These are phyloP conservation scores for Pterulicium gracile DNA, from an alignment of 1,284 basidiomycete genomes.

Conservation along the genomic window DNA sequence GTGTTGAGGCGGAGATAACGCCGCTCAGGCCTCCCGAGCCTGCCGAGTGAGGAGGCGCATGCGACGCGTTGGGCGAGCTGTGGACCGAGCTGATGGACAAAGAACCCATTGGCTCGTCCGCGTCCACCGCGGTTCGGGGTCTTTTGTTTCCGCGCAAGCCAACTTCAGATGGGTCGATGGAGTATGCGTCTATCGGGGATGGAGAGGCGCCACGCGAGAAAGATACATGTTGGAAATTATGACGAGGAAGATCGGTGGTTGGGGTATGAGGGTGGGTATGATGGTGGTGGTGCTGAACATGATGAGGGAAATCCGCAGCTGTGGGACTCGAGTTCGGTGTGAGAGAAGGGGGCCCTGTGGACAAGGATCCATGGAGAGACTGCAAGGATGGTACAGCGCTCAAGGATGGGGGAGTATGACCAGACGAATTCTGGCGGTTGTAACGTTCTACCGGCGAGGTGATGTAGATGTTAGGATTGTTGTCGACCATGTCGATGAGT, in stretches of 20 bases:
- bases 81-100: slow-evolving; percentile 2
- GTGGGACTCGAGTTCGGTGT: slow-evolving; percentile 59
- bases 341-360: slow-evolving; percentile 15
- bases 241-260: slow-evolving; percentile 34
- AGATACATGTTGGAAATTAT: slow-evolving; percentile 44
- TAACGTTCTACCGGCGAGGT: slow-evolving; percentile 38
- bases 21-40: neutral
- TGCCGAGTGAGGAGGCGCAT: neutral
- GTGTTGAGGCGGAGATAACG: slow-evolving; percentile 9
- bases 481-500: slow-evolving; percentile 36
- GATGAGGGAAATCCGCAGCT: slow-evolving; percentile 41
- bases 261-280: slow-evolving; percentile 25
- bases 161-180: neutral
- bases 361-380: neutral
- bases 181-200: neutral
- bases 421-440: slow-evolving; percentile 22
- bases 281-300: slow-evolving; percentile 21
- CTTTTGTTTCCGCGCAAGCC: neutral
- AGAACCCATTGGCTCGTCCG: slow-evolving; percentile 1
- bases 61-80: neutral
- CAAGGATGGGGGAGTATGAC: slow-evolving; percentile 16
- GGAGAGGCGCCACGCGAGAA: slow-evolving; percentile 18
- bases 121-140: neutral
- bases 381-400: slow-evolving; percentile 4
- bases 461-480: slow-evolving; percentile 60